Percentiles rank a stretch among this genome's conserved stretches.
Evolutionary conservation across 805 yeast genomes (phyloP).

Genomic region (Clavispora santaluciae): DNA sequence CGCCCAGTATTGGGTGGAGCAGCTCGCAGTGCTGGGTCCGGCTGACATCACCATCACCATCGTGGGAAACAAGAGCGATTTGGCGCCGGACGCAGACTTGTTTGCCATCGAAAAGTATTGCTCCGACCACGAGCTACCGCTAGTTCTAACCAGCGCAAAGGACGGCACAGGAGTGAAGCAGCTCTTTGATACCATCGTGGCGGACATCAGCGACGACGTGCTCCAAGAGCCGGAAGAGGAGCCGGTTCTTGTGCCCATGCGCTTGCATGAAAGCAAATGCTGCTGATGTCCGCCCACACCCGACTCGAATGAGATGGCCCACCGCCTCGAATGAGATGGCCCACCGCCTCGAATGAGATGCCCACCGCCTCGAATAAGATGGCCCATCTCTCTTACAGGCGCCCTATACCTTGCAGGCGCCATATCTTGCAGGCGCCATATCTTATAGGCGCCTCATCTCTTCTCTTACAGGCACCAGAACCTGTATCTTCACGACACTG

Average conservation of each 20-base stretch:
- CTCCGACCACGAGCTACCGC: constrained; percentile 14
- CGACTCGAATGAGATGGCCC: too few species aligned
- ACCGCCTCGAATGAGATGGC: too few species aligned
- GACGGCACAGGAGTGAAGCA: constrained; percentile 55
- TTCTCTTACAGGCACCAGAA: too few species aligned
- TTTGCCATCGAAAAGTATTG: constrained; percentile 14
- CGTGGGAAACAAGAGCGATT: constrained; percentile 83
- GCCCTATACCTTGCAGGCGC: too few species aligned
- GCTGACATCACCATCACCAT: constrained; percentile 36
- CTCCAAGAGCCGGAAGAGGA: constrained; percentile 19
- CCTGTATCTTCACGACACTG: too few species aligned
- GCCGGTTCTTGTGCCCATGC: not conserved
- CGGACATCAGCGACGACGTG: constrained; percentile 26
- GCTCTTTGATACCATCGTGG: constrained; percentile 29
- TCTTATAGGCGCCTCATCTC: too few species aligned
- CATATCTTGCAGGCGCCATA: too few species aligned
- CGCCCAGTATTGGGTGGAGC: constrained; percentile 89
- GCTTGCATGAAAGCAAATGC: not conserved
- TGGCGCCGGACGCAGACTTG: constrained; percentile 29
- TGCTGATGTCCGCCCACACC: too few species aligned
- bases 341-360: too few species aligned
- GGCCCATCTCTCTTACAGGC: too few species aligned
- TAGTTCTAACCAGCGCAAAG: constrained; percentile 61
- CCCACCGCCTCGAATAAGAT: too few species aligned
- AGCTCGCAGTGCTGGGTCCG: constrained; percentile 39